Evolutionary conservation across 2,329 filamentous ascomycete species (phyloP), one percentile per base, ranked within the genome.

Genomic region (Aureobasidium sp.): DNA sequence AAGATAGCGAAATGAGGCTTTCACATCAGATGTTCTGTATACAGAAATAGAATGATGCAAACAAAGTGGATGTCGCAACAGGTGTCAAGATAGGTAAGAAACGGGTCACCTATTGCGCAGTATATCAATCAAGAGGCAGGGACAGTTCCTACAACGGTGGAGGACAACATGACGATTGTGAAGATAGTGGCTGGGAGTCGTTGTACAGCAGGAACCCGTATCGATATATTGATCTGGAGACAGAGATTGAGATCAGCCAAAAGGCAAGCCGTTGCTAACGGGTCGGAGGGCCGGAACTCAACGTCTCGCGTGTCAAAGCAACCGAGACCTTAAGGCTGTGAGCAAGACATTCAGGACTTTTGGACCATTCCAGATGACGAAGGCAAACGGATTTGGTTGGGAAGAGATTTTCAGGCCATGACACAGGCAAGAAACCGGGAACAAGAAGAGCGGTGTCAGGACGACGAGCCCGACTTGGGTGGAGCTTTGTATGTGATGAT

Each of bases 221-320:
- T 42, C 41, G 50, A 36, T 34, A 39, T 25, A 21, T 21, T 21
- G 21, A 21, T 21, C 21, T 21, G 21, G 21, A 21, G 21, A 21
- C 21, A n/a, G 25, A 42, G 27, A 42, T 44, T 45, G 34, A 21
- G 30, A 48, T 37, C 25, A 29, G 21, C 45, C 51, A 7, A 21
- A 41, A 49, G 34, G 44, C 34, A 36, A 42, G 32, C 25, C 41
- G 54, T 58, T 58, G 54, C 3, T 47, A 48, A 45, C 54, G 48
- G 54, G 30, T 7, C n/a, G 29, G 54, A 25, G 5, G 27, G 54
- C 42, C 54, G 42, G 45, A 58, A 37, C 54, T 48, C 54, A 58
- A 58, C 54, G 54, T 58, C 54, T 58, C 42, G 21, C 54, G 54
- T 58, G 54, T 21, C 41, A 34, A 34, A 34, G 47, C 29, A 58